Base-by-base conservation (phyloP, 768 basidiomycete genomes). In the Boletus tylopilopsis region DNA sequence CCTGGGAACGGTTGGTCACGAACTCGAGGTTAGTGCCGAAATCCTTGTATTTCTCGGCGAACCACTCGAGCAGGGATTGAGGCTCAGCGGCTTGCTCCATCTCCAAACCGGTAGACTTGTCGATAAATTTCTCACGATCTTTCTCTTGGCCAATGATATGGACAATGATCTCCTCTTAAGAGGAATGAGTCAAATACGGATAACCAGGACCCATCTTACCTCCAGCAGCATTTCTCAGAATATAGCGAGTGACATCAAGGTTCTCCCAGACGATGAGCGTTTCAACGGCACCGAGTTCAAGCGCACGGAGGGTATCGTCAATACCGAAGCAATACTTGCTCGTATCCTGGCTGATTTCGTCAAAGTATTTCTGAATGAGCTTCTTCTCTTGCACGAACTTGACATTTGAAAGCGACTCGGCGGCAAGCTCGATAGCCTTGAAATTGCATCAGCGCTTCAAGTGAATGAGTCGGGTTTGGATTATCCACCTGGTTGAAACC, bases 331-430 rank as follows among this genome's bases (percentile, higher is more conserved):
- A 96, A 74, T 95, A 97, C 69, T 86, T 90, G 61, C 84, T 90
- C 30, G 91, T 93, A 63, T 99, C 96, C 67, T 91, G 90, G 60
- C 94, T 95, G 73, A 99, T 99, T 72, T 99, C 96, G 63, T 98
- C 95, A 67, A 99, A 99, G 76, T 97, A 98, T 67, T 82, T 88
- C 68, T 98, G 94, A 60, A 99, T 98, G 42, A 99, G 82, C 68
- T 77, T 87, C 78, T 98, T 98, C 76, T 99, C 96, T 70, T 98
- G 95, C 29, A 99, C 95, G 61, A 99, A 98, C 68, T 99, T 99
- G 76, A 99, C 96, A 68, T 98, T 98, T 32, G 91, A 85, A 24
- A 99, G 82, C 3, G 92, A 89, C 69, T 99, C 96, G 1, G 92
- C 88, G 0, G 96, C 91, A 45, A 98, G 82, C 66, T 98, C 96